These are phyloP conservation scores for Casuarina cunninghamiana DNA, from an alignment of 306 rosid species.

Conservation along the genomic window DNA sequence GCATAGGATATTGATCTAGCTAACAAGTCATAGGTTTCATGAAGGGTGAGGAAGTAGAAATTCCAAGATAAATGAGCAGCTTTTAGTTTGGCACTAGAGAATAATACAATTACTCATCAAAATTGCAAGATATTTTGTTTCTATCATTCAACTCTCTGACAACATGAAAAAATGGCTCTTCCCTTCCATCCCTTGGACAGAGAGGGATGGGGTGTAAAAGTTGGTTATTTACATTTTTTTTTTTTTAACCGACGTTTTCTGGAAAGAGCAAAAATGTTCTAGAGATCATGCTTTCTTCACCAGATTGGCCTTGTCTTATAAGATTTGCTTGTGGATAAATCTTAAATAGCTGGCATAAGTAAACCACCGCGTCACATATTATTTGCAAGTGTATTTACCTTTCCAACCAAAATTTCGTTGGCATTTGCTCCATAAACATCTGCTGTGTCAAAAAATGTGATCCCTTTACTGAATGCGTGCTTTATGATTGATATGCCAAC, in stretches of 20 bases:
- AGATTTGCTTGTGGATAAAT: neutral
- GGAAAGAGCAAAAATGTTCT: neutral
- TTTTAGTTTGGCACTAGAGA: neutral
- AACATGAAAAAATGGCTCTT: no score
- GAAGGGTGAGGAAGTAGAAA: neutral
- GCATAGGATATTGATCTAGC: neutral
- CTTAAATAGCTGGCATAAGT: neutral
- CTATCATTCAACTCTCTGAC: no score
- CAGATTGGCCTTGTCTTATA: neutral
- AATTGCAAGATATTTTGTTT: neutral
- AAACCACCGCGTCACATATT: neutral
- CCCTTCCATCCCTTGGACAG: no score
- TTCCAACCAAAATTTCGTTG: constrained; percentile 69
- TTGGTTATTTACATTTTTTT: neutral
- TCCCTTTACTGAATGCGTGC: constrained; percentile 57
- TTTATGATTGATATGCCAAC: constrained; percentile 54
- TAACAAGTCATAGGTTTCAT: neutral
- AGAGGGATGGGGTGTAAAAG: no score
- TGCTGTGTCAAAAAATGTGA: constrained; percentile 76
- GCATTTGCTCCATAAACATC: constrained; percentile 55
- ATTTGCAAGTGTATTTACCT: constrained; percentile 38
- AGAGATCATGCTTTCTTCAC: neutral
- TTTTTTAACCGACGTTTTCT: neutral
- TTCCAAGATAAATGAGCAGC: neutral
- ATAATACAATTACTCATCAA: neutral